Evolutionary conservation across 768 basidiomycete genomes (phyloP), one percentile per base, ranked within the genome.

Genomic region (Boletus sp.): DNA sequence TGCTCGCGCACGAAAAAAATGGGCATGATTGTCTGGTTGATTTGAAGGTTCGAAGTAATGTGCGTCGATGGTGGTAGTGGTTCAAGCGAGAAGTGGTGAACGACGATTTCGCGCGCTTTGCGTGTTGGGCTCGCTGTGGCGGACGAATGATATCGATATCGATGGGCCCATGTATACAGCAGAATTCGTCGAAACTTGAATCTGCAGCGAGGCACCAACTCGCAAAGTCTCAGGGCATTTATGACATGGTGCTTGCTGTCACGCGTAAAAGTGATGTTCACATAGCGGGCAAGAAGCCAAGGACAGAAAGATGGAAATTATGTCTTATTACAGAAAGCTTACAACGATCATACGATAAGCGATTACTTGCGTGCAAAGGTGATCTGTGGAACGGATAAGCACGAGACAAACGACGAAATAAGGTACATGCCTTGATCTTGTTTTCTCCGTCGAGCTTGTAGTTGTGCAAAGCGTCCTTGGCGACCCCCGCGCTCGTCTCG

Each of bases 401-500:
- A 46, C 29, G 27, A 15, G 43, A 47, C 44, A 10, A 44, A 35
- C 9, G 35, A 55, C 9, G 17, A 43, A 38, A 23, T 27, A 27
- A 37, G 30, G 27, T 30, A 57, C 73, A 61, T 50, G 88, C 95
- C 84, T 98, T 98, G 81, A 98, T 97, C 77, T 98, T 98, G 75
- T 92, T 93, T 74, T 97, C 95, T 49, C 93, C 94, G 62, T 97
- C 93, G 69, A 98, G 78, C 73, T 93, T 94, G 83, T 92, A 93
- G 71, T 98, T 98, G 82, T 99, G 95, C 65, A 98, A 74, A 15
- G 93, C 95, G 55, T 98, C 95, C 69, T 96, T 95, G 39, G 97
- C 97, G 47, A 88, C 83, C 21, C 85, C 88, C 15, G 96, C 90
- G 58, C 90, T 90, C 38, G 79, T 83, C 71, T 98, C 97, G 85